Conservation (phyloP, 257 asterid genomes). For the Solanum clarkiae region DNA sequence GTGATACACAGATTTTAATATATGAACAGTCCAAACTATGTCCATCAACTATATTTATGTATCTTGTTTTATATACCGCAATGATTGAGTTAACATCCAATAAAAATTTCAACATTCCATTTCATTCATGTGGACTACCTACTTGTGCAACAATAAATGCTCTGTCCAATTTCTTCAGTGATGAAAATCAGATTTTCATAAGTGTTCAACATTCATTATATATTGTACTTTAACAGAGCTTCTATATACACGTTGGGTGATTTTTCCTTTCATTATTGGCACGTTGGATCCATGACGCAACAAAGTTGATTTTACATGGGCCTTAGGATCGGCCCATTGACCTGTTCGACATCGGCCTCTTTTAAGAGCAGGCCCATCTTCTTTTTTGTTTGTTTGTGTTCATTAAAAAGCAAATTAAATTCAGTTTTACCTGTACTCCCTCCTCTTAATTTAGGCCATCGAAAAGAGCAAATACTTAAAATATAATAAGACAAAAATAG, state of each 20-base stretch:
- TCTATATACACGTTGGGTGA: background rate
- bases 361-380: background rate
- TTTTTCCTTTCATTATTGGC: too few relatives aligned
- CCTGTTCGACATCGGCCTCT: background rate
- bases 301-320: background rate
- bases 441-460: background rate
- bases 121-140: background rate
- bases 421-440: background rate
- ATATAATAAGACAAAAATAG: too few relatives aligned
- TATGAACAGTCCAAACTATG: too few relatives aligned
- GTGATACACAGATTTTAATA: background rate
- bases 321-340: background rate
- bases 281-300: background rate
- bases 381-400: background rate
- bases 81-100: background rate
- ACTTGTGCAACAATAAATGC: background rate
- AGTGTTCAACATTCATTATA: background rate
- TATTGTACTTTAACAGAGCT: background rate
- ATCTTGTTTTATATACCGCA: background rate
- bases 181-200: background rate
- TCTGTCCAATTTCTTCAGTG: too few relatives aligned
- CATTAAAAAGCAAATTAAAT: background rate
- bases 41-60: too few relatives aligned
- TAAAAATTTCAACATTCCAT: background rate
- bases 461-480: too few relatives aligned